Evolutionary conservation across 345 rosid genomes (phyloP).

Genomic region (Sonneratia alba): DNA sequence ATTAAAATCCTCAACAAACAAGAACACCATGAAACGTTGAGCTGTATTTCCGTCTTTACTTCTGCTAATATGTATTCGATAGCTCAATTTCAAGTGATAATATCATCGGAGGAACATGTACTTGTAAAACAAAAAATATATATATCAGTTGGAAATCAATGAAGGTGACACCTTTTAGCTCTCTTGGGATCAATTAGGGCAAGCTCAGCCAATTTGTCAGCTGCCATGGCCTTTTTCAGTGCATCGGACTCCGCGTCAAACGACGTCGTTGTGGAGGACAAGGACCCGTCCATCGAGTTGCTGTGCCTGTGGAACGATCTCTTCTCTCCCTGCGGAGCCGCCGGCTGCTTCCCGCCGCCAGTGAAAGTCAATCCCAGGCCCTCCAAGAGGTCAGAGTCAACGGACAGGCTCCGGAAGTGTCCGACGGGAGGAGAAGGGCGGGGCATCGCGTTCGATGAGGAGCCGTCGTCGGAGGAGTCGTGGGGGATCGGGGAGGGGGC

Average conservation of each 20-base stretch:
- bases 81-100: not conserved
- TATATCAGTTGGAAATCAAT: not conserved
- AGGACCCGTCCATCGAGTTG: slow-evolving; percentile 75
- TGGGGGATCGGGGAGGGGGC: slow-evolving; percentile 13
- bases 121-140: not conserved
- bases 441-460: slow-evolving; percentile 30
- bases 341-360: slow-evolving; percentile 11
- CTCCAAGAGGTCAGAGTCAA: slow-evolving; percentile 84
- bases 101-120: not conserved
- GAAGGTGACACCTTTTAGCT: slow-evolving; percentile 60
- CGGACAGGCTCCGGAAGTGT: slow-evolving; percentile 81
- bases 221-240: slow-evolving; percentile 70
- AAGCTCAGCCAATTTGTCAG: slow-evolving; percentile 78
- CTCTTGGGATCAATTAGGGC: slow-evolving; percentile 89
- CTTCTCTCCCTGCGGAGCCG: slow-evolving; percentile 30
- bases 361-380: slow-evolving; percentile 27
- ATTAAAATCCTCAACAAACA: not conserved
- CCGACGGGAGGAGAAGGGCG: slow-evolving; percentile 29
- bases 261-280: slow-evolving; percentile 20
- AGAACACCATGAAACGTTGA: not conserved
- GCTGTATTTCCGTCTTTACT: not conserved
- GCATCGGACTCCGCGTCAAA: slow-evolving; percentile 56
- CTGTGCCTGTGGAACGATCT: slow-evolving; percentile 54
- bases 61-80: not conserved
- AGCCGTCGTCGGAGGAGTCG: slow-evolving; percentile 56